phyloP scores from a whole-genome alignment of 192 early-diverging fungal genomes.

The Powellomyces hirtus region DNA sequence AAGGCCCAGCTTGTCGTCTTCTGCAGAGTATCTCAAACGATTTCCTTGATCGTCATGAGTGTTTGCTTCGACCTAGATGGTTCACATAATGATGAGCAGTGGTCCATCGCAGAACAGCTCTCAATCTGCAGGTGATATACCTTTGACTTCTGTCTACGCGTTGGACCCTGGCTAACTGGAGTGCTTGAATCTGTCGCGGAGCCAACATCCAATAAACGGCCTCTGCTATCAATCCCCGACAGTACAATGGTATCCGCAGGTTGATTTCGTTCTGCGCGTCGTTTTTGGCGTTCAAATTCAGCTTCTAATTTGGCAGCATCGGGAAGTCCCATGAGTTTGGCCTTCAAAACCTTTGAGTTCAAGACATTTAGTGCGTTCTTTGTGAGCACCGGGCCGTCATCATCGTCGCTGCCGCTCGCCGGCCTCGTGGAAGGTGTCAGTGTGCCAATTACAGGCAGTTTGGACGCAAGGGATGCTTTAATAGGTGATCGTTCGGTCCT shows the following conservation, averaged over 20 bases:
- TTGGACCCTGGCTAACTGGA: not conserved
- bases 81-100: not conserved
- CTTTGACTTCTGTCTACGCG: not conserved
- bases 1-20: constrained; percentile 53
- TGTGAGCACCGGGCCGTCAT: constrained; percentile 34
- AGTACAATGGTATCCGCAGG: constrained; percentile 33
- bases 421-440: not conserved
- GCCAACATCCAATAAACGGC: constrained; percentile 55
- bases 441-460: not conserved
- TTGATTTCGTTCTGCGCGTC: constrained; percentile 34
- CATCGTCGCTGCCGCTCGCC: not conserved
- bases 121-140: not conserved
- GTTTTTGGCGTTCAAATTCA: constrained; percentile 66
- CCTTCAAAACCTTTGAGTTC: constrained; percentile 76
- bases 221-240: constrained; percentile 55
- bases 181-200: not conserved
- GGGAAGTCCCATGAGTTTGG: constrained; percentile 64
- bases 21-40: constrained; percentile 56
- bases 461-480: not conserved
- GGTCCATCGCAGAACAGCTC: not conserved
- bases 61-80: constrained; percentile 18
- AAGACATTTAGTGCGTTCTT: constrained; percentile 82
- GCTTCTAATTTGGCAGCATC: constrained; percentile 62
- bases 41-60: constrained; percentile 63
- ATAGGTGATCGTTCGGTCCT: not conserved